Base-by-base conservation (phyloP, 192 early-diverging fungal species). In the Gaertneriomyces sp. region DNA sequence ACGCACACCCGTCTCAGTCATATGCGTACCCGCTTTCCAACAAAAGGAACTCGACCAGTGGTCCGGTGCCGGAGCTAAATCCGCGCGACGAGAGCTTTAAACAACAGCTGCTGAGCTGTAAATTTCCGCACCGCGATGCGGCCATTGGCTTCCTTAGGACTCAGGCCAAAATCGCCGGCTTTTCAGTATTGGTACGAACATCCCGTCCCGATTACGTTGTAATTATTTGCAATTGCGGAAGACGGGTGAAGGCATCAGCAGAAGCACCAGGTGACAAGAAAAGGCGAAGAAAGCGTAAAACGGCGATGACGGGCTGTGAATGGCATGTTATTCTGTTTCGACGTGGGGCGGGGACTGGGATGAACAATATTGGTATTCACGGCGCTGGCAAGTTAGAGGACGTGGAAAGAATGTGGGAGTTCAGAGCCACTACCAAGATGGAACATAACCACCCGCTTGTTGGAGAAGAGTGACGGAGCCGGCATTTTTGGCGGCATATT, bases 311-410 rank as follows among this genome's bases (percentile, higher is more conserved):
- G 61, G 72, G 72, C 7, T 73, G 72, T 44, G 62, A 70, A 55
- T 73, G 72, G 72, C 65, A 70, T 52, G 55, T 73, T 11, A 73
- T 73, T 58, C 58, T 73, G 58, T 73, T 66, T 70, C 58, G 68
- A 42, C 16, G 61, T n/a, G n/a, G n/a, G n/a, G n/a, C n/a, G n/a
- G n/a, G n/a, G n/a, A n/a, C n/a, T n/a, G n/a, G n/a, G n/a, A n/a
- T n/a, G n/a, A n/a, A n/a, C n/a, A n/a, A 9, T 47, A 47, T 47
- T 47, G 46, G 46, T 47, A 47, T 47, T 47, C 46, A 9, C 46
- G 46, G 46, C 9, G 9, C 46, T 47, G n/a, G 9, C 46, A 9
- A n/a, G n/a, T n/a, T n/a, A n/a, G n/a, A n/a, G n/a, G n/a, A n/a
- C n/a, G n/a, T n/a, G n/a, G n/a, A n/a, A n/a, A n/a, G 69, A 1